Percentiles rank a stretch among this genome's conserved stretches.
Evolutionary conservation across 1,284 basidiomycete genomes (phyloP).

Genomic region (Vanrija sp.): DNA sequence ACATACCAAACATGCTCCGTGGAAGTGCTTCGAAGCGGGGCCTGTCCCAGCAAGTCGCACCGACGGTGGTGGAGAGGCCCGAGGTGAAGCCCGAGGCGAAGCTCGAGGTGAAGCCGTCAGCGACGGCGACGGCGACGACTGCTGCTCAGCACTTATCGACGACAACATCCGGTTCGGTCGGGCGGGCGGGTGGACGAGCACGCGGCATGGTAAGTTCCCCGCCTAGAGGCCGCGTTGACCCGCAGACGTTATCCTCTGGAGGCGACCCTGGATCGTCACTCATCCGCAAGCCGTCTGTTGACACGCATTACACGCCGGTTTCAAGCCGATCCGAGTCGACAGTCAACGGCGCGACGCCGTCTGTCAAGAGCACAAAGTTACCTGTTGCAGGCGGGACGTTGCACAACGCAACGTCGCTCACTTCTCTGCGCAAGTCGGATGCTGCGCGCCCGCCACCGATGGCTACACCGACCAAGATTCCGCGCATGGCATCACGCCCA

Average conservation of each 20-base stretch:
- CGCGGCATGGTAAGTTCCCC: constrained; percentile 11
- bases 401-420: constrained; percentile 50
- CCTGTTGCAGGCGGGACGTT: constrained; percentile 72
- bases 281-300: constrained; percentile 30
- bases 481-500: constrained; percentile 69
- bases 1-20: constrained; percentile 74
- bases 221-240: background rate
- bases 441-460: constrained; percentile 25
- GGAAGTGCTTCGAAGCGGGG: constrained; percentile 64
- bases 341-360: constrained; percentile 53
- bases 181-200: constrained; percentile 6
- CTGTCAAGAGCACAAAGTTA: constrained; percentile 54
- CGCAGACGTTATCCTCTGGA: constrained; percentile 77
- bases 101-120: constrained; percentile 9
- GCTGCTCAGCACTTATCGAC: constrained; percentile 25
- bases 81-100: constrained; percentile 10
- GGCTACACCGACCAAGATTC: constrained; percentile 79
- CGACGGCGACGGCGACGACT: constrained; percentile 57
- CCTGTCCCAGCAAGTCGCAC: constrained; percentile 5
- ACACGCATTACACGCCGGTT: constrained; percentile 11
- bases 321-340: constrained; percentile 13
- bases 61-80: constrained; percentile 12
- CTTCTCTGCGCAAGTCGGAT: constrained; percentile 26
- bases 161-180: constrained; percentile 1
- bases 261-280: constrained; percentile 47